Evolutionary conservation across 2,329 filamentous ascomycete species (phyloP).

Genomic region (Colletotrichum sp.): DNA sequence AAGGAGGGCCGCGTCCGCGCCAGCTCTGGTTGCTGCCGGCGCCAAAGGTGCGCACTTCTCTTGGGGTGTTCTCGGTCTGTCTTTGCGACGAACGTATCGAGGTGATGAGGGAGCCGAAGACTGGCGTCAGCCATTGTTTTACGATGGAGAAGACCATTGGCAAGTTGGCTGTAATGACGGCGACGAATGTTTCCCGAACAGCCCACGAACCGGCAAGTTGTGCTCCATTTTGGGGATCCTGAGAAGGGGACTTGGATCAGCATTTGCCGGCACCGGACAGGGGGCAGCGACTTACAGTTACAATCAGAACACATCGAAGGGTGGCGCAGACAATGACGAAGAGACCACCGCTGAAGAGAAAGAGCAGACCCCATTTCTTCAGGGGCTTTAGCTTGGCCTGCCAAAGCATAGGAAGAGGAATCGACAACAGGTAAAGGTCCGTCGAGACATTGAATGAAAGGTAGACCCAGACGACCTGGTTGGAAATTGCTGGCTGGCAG

Average conservation of each 20-base stretch:
- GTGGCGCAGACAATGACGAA: constrained; percentile 40
- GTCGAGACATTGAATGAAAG: constrained; percentile 21
- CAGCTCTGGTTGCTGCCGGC: constrained; percentile 36
- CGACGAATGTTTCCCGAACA: constrained; percentile 43
- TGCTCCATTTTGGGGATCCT: constrained; percentile 28
- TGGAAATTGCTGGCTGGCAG: constrained; percentile 19
- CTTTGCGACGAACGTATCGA: constrained; percentile 40
- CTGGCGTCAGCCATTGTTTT: constrained; percentile 38
- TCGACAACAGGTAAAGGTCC: constrained; percentile 20
- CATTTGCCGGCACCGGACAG: not conserved
- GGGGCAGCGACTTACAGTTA: constrained; percentile 16
- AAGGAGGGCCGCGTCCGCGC: constrained; percentile 34
- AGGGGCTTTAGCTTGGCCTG: constrained; percentile 30
- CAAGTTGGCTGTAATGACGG: constrained; percentile 42
- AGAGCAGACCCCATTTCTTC: constrained; percentile 37
- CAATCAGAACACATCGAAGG: constrained; percentile 37
- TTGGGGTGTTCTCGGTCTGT: constrained; percentile 38
- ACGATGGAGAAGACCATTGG: constrained; percentile 48
- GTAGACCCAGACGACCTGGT: constrained; percentile 17
- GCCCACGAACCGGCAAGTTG: constrained; percentile 30
- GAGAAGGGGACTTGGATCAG: not conserved
- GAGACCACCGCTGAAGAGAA: constrained; percentile 38
- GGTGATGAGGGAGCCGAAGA: constrained; percentile 36
- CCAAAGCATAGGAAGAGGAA: constrained; percentile 22
- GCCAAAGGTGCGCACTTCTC: constrained; percentile 44